phyloP scores from a whole-genome alignment of 352 stramenopile species.

The Pythium aquatile region DNA sequence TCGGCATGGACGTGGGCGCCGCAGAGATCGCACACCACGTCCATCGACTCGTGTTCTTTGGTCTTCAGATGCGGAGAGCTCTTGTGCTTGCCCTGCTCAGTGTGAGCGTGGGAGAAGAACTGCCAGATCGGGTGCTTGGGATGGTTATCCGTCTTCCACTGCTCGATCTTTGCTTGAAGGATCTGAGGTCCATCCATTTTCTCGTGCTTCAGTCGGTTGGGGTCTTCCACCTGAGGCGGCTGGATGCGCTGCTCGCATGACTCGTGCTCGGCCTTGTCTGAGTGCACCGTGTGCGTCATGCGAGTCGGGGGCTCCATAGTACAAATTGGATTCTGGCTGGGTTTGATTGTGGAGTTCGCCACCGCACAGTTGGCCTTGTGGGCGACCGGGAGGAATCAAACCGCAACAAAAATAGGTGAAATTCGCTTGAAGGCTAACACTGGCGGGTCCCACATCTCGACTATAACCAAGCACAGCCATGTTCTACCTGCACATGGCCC shows the following conservation, averaged over 20 bases:
- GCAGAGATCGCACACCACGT: conserved; percentile 21
- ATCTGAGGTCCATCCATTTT: background rate
- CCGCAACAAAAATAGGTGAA: conserved; percentile 11
- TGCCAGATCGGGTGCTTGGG: conserved; percentile 22
- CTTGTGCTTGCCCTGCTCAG: background rate
- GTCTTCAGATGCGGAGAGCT: conserved; percentile 8
- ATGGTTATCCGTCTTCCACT: conserved; percentile 1
- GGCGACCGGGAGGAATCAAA: background rate
- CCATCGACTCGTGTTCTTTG: background rate
- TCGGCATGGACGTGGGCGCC: conserved; percentile 9
- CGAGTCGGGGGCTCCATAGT: conserved; percentile 6
- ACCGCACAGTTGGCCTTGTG: background rate
- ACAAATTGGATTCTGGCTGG: background rate
- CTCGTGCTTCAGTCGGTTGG: conserved; percentile 12
- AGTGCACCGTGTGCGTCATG: background rate
- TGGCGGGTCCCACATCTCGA: background rate
- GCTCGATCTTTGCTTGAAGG: conserved; percentile 18
- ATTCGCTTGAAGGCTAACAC: background rate
- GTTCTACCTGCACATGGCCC: conserved; percentile 24
- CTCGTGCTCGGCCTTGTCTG: conserved; percentile 9
- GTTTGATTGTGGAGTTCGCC: background rate
- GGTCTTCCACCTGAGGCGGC: background rate
- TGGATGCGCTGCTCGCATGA: conserved; percentile 1
- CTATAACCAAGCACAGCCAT: background rate
- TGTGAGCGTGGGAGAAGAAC: conserved; percentile 16